These are phyloP conservation scores for Gyromitra esculenta DNA, from an alignment of 2,329 filamentous ascomycete species.

Conservation along the genomic window DNA sequence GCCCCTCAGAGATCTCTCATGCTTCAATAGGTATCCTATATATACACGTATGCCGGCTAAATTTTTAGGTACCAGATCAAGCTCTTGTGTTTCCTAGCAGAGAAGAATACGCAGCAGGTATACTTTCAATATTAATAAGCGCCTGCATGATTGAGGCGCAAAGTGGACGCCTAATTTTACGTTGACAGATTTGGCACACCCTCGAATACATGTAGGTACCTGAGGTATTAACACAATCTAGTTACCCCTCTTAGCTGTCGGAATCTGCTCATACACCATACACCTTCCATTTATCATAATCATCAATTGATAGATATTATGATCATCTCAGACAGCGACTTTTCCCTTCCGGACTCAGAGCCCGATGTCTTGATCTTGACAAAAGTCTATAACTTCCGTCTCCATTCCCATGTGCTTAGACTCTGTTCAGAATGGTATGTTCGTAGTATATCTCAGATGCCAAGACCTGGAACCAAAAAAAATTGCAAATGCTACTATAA, in stretches of 20 bases:
- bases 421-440: constrained; percentile 22
- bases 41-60: too few species aligned
- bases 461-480: neutral
- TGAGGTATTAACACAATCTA: neutral
- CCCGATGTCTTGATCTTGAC: neutral
- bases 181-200: neutral
- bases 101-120: neutral
- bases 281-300: neutral
- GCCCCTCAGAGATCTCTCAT: too few species aligned
- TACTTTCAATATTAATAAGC: neutral
- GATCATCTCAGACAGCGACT: neutral
- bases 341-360: neutral
- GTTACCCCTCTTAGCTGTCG: neutral
- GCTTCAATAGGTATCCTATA: too few species aligned
- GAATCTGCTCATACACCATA: neutral
- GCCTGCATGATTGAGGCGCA: neutral
- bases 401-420: constrained; percentile 13
- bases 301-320: neutral
- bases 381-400: neutral
- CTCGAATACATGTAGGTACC: too few species aligned
- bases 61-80: too few species aligned
- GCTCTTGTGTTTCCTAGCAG: neutral
- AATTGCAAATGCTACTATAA: neutral
- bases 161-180: neutral
- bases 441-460: constrained; percentile 1